phyloP scores from a whole-genome alignment of 768 basidiomycete species.

The Tylopilus subfusipes region DNA sequence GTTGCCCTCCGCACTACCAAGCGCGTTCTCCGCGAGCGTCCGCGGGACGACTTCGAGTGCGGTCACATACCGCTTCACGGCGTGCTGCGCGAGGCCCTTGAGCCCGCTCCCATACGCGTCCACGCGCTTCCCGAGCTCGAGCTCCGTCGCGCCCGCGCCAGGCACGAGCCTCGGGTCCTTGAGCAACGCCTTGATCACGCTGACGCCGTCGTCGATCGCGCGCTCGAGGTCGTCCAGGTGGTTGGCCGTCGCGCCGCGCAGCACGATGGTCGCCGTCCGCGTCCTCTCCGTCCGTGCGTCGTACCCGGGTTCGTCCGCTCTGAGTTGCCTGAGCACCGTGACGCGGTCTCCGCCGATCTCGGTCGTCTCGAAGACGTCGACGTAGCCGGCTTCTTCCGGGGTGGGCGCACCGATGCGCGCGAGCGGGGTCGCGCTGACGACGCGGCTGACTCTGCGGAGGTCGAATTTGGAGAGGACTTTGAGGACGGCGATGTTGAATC shows the following conservation, averaged over 20 bases:
- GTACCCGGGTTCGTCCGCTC: conserved; percentile 60
- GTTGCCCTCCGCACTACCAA: conserved; percentile 88
- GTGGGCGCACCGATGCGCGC: conserved; percentile 95
- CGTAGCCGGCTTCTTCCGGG: conserved; percentile 90
- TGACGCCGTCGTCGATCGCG: conserved; percentile 94
- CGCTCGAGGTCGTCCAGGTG: conserved; percentile 94
- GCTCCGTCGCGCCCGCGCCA: conserved; percentile 91
- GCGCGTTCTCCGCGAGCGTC: conserved; percentile 92
- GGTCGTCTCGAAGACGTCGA: conserved; percentile 92
- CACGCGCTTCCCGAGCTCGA: conserved; percentile 84
- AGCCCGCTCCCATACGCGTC: conserved; percentile 84
- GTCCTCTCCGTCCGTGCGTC: conserved; percentile 65
- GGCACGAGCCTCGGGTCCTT: conserved; percentile 89
- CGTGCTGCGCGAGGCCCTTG: conserved; percentile 91
- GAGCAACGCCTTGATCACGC: conserved; percentile 88
- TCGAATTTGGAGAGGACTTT: conserved; percentile 99
- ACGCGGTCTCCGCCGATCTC: conserved; percentile 98
- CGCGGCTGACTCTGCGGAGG: conserved; percentile 87
- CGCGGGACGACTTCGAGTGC: conserved; percentile 91
- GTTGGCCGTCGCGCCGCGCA: conserved; percentile 94
- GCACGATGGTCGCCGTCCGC: conserved; percentile 88
- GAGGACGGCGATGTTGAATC: conserved; percentile 89
- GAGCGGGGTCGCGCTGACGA: conserved; percentile 93
- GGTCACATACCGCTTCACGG: conserved; percentile 82
- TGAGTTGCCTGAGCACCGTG: conserved; percentile 87